Evolutionary conservation across 768 basidiomycete genomes (phyloP).

Genomic region (Collybia mongolica): DNA sequence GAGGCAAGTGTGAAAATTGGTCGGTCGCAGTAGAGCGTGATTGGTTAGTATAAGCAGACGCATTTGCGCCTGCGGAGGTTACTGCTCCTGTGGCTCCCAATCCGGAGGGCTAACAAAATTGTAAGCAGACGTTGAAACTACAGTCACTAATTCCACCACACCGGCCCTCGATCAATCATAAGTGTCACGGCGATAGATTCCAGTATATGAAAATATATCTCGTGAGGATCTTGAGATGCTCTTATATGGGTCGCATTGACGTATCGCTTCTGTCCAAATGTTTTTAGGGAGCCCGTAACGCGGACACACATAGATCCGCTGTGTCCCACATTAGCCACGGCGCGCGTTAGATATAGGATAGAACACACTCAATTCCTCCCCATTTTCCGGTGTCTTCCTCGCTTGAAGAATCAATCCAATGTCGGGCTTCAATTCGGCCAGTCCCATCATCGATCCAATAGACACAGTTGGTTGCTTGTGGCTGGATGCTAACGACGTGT

Average conservation of each 20-base stretch:
- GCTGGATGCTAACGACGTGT: slow-evolving; percentile 64
- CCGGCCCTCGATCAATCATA: slow-evolving; percentile 60
- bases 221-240: slow-evolving; percentile 64
- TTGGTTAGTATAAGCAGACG: slow-evolving; percentile 44
- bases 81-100: slow-evolving; percentile 22
- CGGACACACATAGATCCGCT: slow-evolving; percentile 82
- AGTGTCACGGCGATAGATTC: slow-evolving; percentile 73
- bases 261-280: slow-evolving; percentile 78
- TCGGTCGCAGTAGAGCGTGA: slow-evolving; percentile 30
- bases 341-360: neutral
- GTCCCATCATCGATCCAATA: slow-evolving; percentile 88
- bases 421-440: slow-evolving; percentile 71
- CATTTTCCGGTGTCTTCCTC: slow-evolving; percentile 53
- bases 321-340: slow-evolving; percentile 1
- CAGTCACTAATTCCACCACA: slow-evolving; percentile 34
- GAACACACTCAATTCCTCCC: slow-evolving; percentile 43
- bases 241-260: slow-evolving; percentile 79
- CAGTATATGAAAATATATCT: slow-evolving; percentile 79
- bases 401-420: slow-evolving; percentile 73
- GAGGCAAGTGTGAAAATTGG: slow-evolving; percentile 55
- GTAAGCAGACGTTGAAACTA: neutral
- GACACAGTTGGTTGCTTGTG: slow-evolving; percentile 77
- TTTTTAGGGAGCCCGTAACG: slow-evolving; percentile 79
- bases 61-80: slow-evolving; percentile 12
- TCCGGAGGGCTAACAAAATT: slow-evolving; percentile 26